Conservation (phyloP, 768 basidiomycete species). For the Tricholoma saponaceum region DNA sequence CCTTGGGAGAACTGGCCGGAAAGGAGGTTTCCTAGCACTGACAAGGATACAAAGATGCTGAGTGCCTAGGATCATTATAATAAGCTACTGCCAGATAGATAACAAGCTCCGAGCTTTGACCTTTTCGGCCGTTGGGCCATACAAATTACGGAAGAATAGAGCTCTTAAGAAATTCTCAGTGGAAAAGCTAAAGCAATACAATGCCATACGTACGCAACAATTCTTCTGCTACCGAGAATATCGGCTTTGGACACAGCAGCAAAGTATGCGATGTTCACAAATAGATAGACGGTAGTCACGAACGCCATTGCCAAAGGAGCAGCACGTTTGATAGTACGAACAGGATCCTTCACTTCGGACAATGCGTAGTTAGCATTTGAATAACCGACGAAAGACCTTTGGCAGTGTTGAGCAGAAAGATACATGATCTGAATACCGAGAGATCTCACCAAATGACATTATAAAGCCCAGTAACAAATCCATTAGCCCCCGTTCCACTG, state of each 20-base stretch:
- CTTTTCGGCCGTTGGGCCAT: conserved; percentile 56
- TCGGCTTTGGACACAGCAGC: conserved; percentile 68
- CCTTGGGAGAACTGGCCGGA: conserved; percentile 64
- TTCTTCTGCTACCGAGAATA: conserved; percentile 58
- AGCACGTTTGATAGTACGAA: conserved; percentile 66
- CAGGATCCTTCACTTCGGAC: conserved; percentile 66
- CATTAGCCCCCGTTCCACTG: conserved; percentile 48
- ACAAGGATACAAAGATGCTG: conserved; percentile 59
- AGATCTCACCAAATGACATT: conserved; percentile 61
- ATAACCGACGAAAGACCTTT: conserved; percentile 70
- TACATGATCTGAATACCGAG: neutral
- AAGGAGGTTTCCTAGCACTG: conserved; percentile 61
- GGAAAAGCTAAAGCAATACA: neutral
- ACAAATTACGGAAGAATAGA: conserved; percentile 72
- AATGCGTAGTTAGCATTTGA: conserved; percentile 73
- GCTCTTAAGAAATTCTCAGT: conserved; percentile 36
- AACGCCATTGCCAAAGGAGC: conserved; percentile 61
- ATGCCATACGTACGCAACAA: conserved; percentile 54
- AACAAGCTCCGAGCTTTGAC: conserved; percentile 26
- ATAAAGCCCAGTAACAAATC: conserved; percentile 61
- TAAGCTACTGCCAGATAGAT: neutral
- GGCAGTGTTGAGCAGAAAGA: neutral
- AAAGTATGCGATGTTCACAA: conserved; percentile 71
- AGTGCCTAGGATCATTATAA: conserved; percentile 37
- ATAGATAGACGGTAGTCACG: conserved; percentile 57